phyloP scores from a whole-genome alignment of 1,284 basidiomycete species.

The Phenoliferia sp. region DNA sequence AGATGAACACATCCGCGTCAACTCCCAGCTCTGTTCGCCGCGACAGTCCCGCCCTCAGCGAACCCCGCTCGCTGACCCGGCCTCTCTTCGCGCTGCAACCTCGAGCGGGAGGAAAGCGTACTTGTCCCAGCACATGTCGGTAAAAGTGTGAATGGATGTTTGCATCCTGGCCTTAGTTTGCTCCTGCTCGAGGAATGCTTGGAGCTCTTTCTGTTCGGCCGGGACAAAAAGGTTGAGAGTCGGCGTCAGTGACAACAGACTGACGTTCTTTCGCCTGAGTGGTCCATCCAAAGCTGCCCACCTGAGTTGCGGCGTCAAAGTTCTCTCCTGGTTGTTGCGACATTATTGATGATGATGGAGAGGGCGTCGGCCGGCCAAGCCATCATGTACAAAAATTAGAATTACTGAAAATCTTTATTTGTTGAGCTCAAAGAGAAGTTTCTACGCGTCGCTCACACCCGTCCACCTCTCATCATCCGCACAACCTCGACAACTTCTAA shows the following conservation, averaged over 20 bases:
- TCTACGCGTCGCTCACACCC: too few relatives aligned
- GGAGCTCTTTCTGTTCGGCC: slow-evolving; percentile 1
- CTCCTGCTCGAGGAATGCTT: slow-evolving; percentile 54
- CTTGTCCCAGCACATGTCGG: slow-evolving; percentile 85
- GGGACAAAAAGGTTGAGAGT: background rate
- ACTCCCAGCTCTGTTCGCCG: background rate
- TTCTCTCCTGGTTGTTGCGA: background rate
- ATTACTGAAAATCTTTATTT: too few relatives aligned
- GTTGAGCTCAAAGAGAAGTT: too few relatives aligned
- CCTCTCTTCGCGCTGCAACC: background rate
- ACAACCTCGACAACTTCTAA: too few relatives aligned
- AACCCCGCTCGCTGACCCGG: background rate
- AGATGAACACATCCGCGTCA: slow-evolving; percentile 6
- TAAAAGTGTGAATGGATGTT: slow-evolving; percentile 60
- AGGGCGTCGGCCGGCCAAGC: background rate
- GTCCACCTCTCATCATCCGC: too few relatives aligned
- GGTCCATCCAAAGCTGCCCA: background rate
- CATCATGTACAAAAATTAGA: too few relatives aligned
- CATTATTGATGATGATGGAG: background rate
- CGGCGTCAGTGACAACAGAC: background rate
- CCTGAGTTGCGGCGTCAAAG: background rate
- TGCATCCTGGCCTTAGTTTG: slow-evolving; percentile 79
- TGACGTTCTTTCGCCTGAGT: background rate
- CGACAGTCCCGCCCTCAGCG: too few relatives aligned
- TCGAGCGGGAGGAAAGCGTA: slow-evolving; percentile 45